Evolutionary conservation across 176 grass and related monocot species (phyloP).

Genomic region (Aegilops sharonensis): DNA sequence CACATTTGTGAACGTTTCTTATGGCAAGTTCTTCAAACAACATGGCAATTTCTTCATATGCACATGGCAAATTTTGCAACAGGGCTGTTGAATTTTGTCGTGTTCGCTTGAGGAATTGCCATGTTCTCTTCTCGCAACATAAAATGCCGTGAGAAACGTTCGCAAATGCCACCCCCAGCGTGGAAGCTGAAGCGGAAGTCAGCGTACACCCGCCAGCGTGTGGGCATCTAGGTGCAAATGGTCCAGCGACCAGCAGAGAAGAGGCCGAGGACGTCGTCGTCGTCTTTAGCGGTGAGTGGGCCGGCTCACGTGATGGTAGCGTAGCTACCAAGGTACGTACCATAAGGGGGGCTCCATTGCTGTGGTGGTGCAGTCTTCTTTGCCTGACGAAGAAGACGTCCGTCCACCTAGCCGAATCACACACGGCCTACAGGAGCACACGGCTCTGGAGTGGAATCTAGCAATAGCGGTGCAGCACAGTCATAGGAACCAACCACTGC

Average conservation of each 20-base stretch:
- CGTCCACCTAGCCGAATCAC: constrained; percentile 25
- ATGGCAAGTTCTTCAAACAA: too few relatives aligned
- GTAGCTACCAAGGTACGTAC: not conserved
- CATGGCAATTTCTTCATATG: too few relatives aligned
- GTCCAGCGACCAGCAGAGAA: not conserved
- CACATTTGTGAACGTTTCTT: too few relatives aligned
- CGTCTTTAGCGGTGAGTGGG: too few relatives aligned
- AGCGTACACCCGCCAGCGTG: not conserved
- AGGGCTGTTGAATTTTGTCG: too few relatives aligned
- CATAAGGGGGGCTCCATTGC: too few relatives aligned
- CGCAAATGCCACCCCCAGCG: too few relatives aligned
- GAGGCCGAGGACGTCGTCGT: not conserved
- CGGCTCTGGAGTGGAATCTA: not conserved
- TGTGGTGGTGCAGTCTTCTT: not conserved
- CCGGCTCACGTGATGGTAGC: constrained; percentile 17
- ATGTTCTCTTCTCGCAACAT: too few relatives aligned
- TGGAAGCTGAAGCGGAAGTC: not conserved
- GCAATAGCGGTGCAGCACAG: not conserved
- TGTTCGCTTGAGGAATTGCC: too few relatives aligned
- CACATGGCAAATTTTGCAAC: too few relatives aligned
- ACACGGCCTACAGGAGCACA: constrained; percentile 17
- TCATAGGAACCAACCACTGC: not conserved
- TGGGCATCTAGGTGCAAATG: not conserved
- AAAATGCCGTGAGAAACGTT: too few relatives aligned
- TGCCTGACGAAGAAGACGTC: not conserved